Conservation (phyloP, 768 basidiomycete genomes). For the Psilocybe tampanensis region DNA sequence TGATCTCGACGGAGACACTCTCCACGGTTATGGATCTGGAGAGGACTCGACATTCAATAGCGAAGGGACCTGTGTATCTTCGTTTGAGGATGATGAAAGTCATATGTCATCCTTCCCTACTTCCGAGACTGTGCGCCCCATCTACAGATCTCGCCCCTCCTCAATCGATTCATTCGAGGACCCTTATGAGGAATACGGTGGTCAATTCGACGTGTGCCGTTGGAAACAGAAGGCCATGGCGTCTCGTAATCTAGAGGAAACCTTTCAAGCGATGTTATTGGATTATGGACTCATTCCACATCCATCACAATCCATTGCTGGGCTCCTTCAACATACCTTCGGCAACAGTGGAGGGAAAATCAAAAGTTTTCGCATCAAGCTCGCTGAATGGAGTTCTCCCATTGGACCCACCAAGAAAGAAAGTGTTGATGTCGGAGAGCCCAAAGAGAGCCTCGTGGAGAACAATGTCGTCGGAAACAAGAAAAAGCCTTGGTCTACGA, state of each 20-base stretch:
- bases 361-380: constrained; percentile 52
- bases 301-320: constrained; percentile 51
- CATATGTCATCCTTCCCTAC: constrained; percentile 11
- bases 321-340: constrained; percentile 50
- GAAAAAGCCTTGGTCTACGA: constrained; percentile 19
- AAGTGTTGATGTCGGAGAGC: background rate
- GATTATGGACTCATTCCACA: constrained; percentile 55
- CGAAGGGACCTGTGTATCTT: constrained; percentile 19
- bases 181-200: constrained; percentile 6
- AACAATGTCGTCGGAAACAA: constrained; percentile 15
- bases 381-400: constrained; percentile 51
- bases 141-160: background rate
- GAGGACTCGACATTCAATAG: constrained; percentile 30
- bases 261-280: constrained; percentile 63
- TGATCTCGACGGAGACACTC: constrained; percentile 29
- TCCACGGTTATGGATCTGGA: constrained; percentile 24
- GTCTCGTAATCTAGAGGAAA: constrained; percentile 52
- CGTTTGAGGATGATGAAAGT: constrained; percentile 19
- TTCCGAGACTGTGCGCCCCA: constrained; percentile 19
- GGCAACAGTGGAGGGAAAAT: constrained; percentile 47
- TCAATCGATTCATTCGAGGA: constrained; percentile 3
- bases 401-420: constrained; percentile 16
- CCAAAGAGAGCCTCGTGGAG: constrained; percentile 4
- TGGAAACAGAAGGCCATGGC: constrained; percentile 44
- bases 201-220: constrained; percentile 18